Percentiles rank a stretch among this genome's conserved stretches.
phyloP scores from a whole-genome alignment of 1,284 basidiomycete genomes.

The Apiotrichum siamense region DNA sequence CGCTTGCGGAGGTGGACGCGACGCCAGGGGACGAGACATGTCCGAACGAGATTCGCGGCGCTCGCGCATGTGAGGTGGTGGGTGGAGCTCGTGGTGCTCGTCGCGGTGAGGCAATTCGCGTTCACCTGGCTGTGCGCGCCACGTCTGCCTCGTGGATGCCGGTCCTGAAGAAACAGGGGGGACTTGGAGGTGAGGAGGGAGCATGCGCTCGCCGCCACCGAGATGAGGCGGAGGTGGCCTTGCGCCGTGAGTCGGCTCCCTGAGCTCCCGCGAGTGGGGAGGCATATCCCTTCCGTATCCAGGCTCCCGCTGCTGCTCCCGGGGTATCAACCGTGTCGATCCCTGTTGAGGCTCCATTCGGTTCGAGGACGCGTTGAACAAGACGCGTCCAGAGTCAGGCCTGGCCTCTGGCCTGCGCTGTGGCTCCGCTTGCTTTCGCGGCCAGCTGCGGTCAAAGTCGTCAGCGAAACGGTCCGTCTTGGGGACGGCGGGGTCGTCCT shows the following conservation, averaged over 20 bases:
- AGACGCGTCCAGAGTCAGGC: conserved; percentile 49
- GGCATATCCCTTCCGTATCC: conserved; percentile 5
- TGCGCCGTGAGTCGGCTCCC: neutral
- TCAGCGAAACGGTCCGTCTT: conserved; percentile 52
- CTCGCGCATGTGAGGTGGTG: conserved; percentile 46
- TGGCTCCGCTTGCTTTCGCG: conserved; percentile 48
- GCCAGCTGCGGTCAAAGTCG: conserved; percentile 91
- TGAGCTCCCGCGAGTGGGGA: neutral
- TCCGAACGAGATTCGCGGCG: neutral
- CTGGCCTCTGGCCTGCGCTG: conserved; percentile 7
- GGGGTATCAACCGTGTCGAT: conserved; percentile 44
- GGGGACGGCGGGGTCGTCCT: conserved; percentile 29
- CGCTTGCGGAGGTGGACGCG: neutral
- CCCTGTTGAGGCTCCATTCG: conserved; percentile 58
- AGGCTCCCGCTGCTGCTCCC: conserved; percentile 8
- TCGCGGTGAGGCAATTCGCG: conserved; percentile 48
- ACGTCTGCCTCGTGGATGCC: conserved; percentile 6
- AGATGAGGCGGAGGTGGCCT: conserved; percentile 24
- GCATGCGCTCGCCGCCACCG: conserved; percentile 19
- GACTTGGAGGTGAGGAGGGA: conserved; percentile 35
- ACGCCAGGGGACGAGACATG: neutral
- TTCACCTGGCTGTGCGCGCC: conserved; percentile 40
- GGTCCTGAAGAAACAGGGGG: conserved; percentile 9
- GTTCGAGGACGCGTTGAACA: conserved; percentile 89
- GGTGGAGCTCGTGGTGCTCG: neutral